Percentiles rank a stretch among this genome's conserved stretches.
Evolutionary conservation across 192 early-diverging fungal species (phyloP).

Genomic region (Backusella luteola): DNA sequence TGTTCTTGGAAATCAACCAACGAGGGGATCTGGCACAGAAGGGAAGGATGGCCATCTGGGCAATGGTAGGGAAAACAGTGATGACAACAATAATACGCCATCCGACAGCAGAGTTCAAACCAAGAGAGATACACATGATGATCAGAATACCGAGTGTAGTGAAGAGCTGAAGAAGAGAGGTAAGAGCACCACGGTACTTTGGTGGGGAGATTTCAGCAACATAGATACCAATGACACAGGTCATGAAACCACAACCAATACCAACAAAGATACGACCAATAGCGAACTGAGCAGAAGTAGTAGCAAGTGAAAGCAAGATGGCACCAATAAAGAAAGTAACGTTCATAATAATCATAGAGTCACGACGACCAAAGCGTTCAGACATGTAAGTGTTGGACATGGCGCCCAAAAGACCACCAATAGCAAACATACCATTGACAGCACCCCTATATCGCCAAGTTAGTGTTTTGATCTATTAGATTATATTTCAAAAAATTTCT

Average conservation of each 20-base stretch:
- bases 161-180: constrained; percentile 53
- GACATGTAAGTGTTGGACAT: constrained; percentile 61
- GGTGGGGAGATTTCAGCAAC: constrained; percentile 56
- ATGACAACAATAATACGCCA: constrained; percentile 54
- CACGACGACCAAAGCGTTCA: constrained; percentile 61
- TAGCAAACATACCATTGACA: constrained; percentile 56
- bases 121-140: constrained; percentile 43
- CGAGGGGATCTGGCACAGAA: constrained; percentile 68
- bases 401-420: constrained; percentile 69
- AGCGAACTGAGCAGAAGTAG: constrained; percentile 31
- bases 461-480: background rate
- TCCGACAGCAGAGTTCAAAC: constrained; percentile 35
- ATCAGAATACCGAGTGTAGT: constrained; percentile 59
- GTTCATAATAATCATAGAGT: constrained; percentile 54
- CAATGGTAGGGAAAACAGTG: constrained; percentile 43
- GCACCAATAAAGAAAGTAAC: constrained; percentile 47
- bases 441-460: constrained; percentile 43
- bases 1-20: constrained; percentile 59
- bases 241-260: constrained; percentile 56
- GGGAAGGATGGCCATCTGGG: constrained; percentile 59
- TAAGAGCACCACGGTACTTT: constrained; percentile 43
- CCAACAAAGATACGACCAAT: constrained; percentile 53
- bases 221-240: constrained; percentile 53
- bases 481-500: background rate
- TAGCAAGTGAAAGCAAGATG: constrained; percentile 38